These are phyloP conservation scores for Trypanosoma vivax DNA, from an alignment of 208 protist species.

Conservation along the genomic window DNA sequence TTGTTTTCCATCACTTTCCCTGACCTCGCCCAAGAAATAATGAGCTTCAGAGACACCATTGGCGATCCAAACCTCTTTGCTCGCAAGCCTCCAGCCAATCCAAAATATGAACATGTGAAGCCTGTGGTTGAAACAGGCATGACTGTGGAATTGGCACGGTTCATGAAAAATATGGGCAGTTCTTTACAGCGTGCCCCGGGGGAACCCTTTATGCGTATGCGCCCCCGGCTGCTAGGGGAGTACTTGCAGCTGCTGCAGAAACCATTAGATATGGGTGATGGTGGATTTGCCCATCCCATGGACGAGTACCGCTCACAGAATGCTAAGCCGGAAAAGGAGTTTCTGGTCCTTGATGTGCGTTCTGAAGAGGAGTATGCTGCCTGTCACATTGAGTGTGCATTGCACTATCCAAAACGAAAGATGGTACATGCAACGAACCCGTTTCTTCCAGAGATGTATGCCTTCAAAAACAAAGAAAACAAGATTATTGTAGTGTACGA, in stretches of 20 bases:
- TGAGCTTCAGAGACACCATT: constrained; percentile 52
- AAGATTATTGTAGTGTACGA: constrained; percentile 86
- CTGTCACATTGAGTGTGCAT: constrained; percentile 72
- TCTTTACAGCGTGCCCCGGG: constrained; percentile 47
- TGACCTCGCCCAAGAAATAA: constrained; percentile 13
- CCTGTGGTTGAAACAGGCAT: constrained; percentile 81
- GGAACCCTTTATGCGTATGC: constrained; percentile 72
- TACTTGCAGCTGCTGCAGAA: constrained; percentile 28
- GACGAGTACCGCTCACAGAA: constrained; percentile 60
- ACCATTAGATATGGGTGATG: constrained; percentile 35
- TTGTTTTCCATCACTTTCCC: constrained; percentile 2
- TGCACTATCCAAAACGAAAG: constrained; percentile 76
- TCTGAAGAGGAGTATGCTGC: constrained; percentile 58
- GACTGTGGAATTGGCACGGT: constrained; percentile 58
- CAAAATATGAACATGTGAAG: constrained; percentile 61
- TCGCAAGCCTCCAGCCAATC: constrained; percentile 23
- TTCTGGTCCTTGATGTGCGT: constrained; percentile 78
- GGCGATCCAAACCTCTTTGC: constrained; percentile 73
- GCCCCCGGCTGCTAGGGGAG: constrained; percentile 32
- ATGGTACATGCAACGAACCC: constrained; percentile 73
- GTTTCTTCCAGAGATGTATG: constrained; percentile 78
- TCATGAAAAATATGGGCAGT: constrained; percentile 37
- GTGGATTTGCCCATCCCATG: constrained; percentile 77
- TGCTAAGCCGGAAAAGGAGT: constrained; percentile 19
- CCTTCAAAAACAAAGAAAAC: constrained; percentile 83